Base-by-base conservation (phyloP, 2,329 filamentous ascomycete species). In the Colletotrichum costaricense region DNA sequence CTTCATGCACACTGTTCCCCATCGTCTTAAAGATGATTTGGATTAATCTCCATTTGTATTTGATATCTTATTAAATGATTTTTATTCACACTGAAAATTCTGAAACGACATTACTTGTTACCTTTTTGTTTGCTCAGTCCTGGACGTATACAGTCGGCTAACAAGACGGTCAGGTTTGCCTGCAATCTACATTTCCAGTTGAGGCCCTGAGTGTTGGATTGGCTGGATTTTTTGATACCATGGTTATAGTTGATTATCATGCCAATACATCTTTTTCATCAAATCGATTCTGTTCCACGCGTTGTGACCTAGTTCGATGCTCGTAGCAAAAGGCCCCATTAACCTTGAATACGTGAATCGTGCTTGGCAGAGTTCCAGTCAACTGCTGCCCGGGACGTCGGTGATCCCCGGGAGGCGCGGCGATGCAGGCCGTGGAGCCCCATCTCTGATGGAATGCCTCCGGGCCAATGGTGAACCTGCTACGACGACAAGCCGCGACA, bases 61-160 rank as follows among this genome's bases (percentile, higher is more conserved):
- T 70, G 68, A 70, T 70, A 70, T 67, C 63, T 70, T 67, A 67
- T 67, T 70, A 70, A 30, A 67, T 70, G 68, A 70, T 70, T 52
- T 59, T 70, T 60, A 49, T 70, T 67, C 67, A 70, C 68, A 70
- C 68, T 70, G 68, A 70, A 70, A 70, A 70, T 70, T 49, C 68
- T 70, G 68, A 70, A 67, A 33, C 55, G 68, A 67, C 68, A 55
- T 5, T 12, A 28, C n/a, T 33, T n/a, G 7, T 35, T 26, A 9
- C 49, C 5, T 24, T 35, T 9, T 38, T 42, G 24, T 38, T 46
- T 26, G 35, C n/a, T 19, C 16, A 19, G 35, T 1, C 30, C 28
- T 14, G 6, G 8, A 11, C 19, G 35, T 8, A 19, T n/a, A 3
- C 35, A n/a, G 24, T 59, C 12, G 26, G 16, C 64, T 67, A 59